Evolutionary conservation across 345 rosid species (phyloP), one percentile per base, ranked within the genome.

Genomic region (Hypericum androsaemum): DNA sequence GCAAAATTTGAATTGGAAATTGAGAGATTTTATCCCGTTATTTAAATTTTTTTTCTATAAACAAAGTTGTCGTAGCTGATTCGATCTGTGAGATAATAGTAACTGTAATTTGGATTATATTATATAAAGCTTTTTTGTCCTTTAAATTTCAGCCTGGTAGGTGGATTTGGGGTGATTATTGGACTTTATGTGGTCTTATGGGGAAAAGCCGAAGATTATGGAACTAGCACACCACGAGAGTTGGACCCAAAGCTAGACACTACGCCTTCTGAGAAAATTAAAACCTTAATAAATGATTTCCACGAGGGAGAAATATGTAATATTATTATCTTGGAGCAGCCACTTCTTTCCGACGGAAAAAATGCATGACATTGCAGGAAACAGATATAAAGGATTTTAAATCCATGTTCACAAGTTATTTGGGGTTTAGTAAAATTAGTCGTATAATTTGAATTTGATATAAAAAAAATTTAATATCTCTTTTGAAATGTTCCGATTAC

Each of bases 171-270:
- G 11, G 66, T 64, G 42, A 52, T 70, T 12, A 37, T 47, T 32
- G 70, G 74, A 0, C 13, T 70, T 2, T 70, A 70, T 43, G 39
- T 60, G 48, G 63, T 70, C 38, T 76, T 83, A 0, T 83, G 90
- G 90, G 88, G 88, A 12, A 80, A 80, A 56, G 82, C 80, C 50
- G 57, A 75, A 58, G 86, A 80, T 46, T 55, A 66, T 5, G 60
- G 47, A 54, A 70, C 59, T 54, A 53, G 43, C 8, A 53, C 37
- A 55, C 42, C 37, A 55, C 42, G 16, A 16, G 67, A 52, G 6
- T 47, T 9, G 9, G 61, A 75, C 50, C 40, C 61, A 1, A 65
- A 65, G 47, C 41, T 63, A 35, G 64, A 57, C 38, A 39, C 56
- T 13, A 71, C 65, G 50, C 35, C 67, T 32, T 54, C 40, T 6